Conservation (phyloP, 768 basidiomycete genomes). For the Psilocybe cyanescens region DNA sequence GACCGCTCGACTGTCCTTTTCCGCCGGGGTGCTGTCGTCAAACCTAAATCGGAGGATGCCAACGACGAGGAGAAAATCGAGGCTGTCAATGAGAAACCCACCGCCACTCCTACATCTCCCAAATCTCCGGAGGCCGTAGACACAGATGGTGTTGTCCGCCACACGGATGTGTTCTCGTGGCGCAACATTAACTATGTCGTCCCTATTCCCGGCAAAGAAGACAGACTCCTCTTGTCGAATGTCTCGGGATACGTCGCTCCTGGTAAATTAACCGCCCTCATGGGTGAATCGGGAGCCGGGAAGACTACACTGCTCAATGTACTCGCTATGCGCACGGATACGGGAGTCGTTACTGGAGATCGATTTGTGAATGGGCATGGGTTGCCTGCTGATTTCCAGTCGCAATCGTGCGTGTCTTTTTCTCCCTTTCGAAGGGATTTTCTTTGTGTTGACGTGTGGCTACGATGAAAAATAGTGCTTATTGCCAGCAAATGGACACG, state of each 20-base stretch:
- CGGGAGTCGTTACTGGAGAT: constrained; percentile 55
- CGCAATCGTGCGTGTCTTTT: constrained; percentile 50
- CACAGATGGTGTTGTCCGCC: constrained; percentile 16
- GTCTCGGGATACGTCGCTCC: constrained; percentile 84
- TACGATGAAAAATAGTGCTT: constrained; percentile 44
- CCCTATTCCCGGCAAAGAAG: constrained; percentile 48
- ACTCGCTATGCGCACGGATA: constrained; percentile 51
- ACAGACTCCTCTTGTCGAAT: constrained; percentile 61
- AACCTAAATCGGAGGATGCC: constrained; percentile 21
- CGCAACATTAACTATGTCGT: constrained; percentile 72
- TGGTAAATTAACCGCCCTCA: constrained; percentile 79
- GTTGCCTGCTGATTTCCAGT: constrained; percentile 60
- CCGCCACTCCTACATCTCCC: constrained; percentile 24
- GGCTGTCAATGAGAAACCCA: constrained; percentile 16
- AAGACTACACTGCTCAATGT: constrained; percentile 67
- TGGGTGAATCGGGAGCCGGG: constrained; percentile 62
- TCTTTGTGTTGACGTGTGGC: no score
- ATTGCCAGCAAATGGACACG: constrained; percentile 85
- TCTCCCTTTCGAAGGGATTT: not conserved
- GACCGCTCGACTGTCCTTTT: constrained; percentile 56
- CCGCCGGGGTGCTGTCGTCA: constrained; percentile 49
- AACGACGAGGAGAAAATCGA: constrained; percentile 26
- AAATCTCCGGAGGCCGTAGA: not conserved
- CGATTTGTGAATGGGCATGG: constrained; percentile 58
- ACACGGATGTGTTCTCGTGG: constrained; percentile 81